Conservation (phyloP, 257 asterid species). For the Orobanche coerulescens region DNA sequence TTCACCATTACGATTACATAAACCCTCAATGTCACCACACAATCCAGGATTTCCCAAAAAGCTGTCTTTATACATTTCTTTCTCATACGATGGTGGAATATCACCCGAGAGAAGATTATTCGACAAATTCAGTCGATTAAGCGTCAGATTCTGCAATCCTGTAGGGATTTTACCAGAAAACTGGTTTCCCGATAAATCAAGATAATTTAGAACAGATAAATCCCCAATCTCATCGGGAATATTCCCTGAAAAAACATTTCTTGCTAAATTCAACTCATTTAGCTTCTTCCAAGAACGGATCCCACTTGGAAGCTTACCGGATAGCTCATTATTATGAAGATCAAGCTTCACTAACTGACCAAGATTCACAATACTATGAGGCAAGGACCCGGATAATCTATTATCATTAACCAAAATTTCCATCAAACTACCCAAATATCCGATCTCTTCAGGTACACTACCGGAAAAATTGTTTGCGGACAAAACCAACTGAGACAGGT, state of each 20-base stretch:
- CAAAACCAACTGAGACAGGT: constrained; percentile 65
- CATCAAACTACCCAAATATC: constrained; percentile 54
- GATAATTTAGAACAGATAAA: constrained; percentile 71
- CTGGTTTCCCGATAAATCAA: constrained; percentile 73
- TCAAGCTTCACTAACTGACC: constrained; percentile 81
- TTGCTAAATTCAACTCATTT: constrained; percentile 75
- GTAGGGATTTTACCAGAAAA: constrained; percentile 65
- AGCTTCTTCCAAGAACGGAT: constrained; percentile 69
- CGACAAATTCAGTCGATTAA: constrained; percentile 73
- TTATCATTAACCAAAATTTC: constrained; percentile 62
- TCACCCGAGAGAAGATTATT: constrained; percentile 73
- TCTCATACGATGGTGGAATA: constrained; percentile 74
- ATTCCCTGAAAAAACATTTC: constrained; percentile 60
- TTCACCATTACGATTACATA: constrained; percentile 49
- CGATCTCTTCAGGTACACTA: constrained; percentile 67
- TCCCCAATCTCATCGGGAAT: constrained; percentile 80
- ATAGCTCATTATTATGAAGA: constrained; percentile 61
- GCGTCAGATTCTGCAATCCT: constrained; percentile 80
- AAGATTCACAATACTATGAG: constrained; percentile 64
- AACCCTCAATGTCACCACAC: constrained; percentile 73
- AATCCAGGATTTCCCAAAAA: constrained; percentile 79
- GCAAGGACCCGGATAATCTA: constrained; percentile 60
- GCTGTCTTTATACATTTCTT: constrained; percentile 67
- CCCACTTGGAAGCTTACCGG: constrained; percentile 66
- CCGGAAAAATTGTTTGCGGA: constrained; percentile 81